These are phyloP conservation scores for Polygonum aviculare DNA, from an alignment of 148 eudicot species.

Conservation along the genomic window DNA sequence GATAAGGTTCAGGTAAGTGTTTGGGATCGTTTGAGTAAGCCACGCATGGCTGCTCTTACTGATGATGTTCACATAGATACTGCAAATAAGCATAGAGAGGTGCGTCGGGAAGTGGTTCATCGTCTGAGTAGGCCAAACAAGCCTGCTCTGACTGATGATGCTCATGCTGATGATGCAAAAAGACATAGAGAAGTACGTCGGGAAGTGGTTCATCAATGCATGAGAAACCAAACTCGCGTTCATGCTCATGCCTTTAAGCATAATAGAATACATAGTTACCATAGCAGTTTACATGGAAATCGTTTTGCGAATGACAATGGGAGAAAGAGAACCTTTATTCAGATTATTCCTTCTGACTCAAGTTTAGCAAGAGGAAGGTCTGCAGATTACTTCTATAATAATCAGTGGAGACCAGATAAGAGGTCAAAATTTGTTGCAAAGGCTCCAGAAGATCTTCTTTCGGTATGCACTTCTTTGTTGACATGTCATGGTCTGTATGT, in stretches of 20 bases:
- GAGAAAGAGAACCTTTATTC: conserved; percentile 4
- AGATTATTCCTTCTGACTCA: not conserved
- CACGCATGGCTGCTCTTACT: not conserved
- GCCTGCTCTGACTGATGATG: not conserved
- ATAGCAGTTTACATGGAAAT: not conserved
- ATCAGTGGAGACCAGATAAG: conserved; percentile 19
- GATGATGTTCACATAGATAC: not conserved
- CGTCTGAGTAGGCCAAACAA: not conserved
- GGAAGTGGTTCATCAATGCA: not conserved
- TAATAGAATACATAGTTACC: not conserved
- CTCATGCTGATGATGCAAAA: not conserved
- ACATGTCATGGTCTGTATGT: not conserved
- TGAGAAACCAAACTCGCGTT: not conserved
- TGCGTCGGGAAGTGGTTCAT: not conserved
- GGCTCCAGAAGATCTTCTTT: conserved; percentile 19
- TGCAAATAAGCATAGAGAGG: not conserved
- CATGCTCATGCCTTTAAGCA: not conserved
- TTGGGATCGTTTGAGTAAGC: not conserved
- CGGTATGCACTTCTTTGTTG: conserved; percentile 14
- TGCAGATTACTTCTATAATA: not conserved
- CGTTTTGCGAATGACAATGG: not conserved
- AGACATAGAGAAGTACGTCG: not conserved
- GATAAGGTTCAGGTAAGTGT: not conserved
- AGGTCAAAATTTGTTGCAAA: conserved; percentile 13
- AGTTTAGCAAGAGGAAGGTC: not conserved